Percentiles rank a stretch among this genome's conserved stretches.
Conservation (phyloP, 768 basidiomycete species). For the Hygrocybe coccinea region DNA sequence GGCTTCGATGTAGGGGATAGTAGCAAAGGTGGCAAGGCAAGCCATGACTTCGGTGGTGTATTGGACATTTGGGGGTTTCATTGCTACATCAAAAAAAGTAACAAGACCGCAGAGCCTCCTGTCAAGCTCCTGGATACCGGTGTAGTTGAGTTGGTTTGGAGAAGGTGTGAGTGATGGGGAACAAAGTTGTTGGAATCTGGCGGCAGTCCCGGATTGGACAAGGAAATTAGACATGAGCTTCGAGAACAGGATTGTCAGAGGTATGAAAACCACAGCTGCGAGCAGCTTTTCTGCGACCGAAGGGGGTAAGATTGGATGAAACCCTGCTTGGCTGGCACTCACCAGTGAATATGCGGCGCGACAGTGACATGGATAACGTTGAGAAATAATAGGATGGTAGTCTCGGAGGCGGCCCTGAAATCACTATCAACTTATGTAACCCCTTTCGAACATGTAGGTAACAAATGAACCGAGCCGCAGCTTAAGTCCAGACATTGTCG, state of each 20-base stretch:
- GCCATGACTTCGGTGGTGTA: slow-evolving; percentile 38
- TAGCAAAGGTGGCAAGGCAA: slow-evolving; percentile 32
- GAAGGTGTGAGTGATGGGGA: slow-evolving; percentile 12
- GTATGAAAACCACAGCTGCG: slow-evolving; percentile 38
- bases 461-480: no score
- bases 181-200: slow-evolving; percentile 34
- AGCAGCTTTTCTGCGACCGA: slow-evolving; percentile 14
- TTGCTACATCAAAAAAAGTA: slow-evolving; percentile 43
- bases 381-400: no score
- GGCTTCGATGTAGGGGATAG: slow-evolving; percentile 43
- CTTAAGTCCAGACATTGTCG: no score
- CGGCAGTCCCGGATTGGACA: slow-evolving; percentile 23
- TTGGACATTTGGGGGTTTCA: slow-evolving; percentile 26
- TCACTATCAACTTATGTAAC: no score
- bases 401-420: no score
- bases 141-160: slow-evolving; percentile 39
- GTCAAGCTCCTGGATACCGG: slow-evolving; percentile 35
- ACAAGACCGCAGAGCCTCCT: slow-evolving; percentile 40
- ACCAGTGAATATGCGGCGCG: neutral
- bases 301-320: neutral
- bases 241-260: slow-evolving; percentile 32
- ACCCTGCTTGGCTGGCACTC: neutral
- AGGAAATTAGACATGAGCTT: slow-evolving; percentile 33
- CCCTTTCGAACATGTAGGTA: no score
- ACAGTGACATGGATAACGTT: neutral